Evolutionary conservation across 345 rosid species (phyloP), one percentile per base, ranked within the genome.

Genomic region (Cochlearia excelsa): DNA sequence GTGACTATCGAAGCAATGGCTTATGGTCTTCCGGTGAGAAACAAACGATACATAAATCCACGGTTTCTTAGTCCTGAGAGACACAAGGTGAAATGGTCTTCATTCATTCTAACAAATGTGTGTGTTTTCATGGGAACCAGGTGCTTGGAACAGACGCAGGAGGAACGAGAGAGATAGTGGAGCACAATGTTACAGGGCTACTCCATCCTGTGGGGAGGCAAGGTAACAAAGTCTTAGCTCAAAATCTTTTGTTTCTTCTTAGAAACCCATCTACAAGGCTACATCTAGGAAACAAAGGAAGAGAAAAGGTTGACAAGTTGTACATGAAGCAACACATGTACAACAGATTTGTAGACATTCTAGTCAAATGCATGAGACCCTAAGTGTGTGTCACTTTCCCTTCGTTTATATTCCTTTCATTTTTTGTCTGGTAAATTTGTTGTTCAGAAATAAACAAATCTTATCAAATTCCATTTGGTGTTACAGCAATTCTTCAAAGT

Each of bases 1-100:
- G 98, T 92, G 56, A 92, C 95, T 5, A 82, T 92, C 70, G 98
- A 92, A 82, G 96, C 98, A 60, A 92, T 88, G 98, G 91, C 94
- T 1, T 92, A 86, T 56, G 91, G 95, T 64, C 86, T 92, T 70
- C 96, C 98, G 93, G 94, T 92, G 59, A 79, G 74, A 51, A 63
- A 63, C 49, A 57, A 57, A 56, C n/a, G 16, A 43, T 7, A 42
- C 26, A 54, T 48, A 9, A 9, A 54, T 44, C 23, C 4, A 3
- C 44, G 46, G 34, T 4, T 51, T 6, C 26, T 26, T 16, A 52
- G 16, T 33, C 28, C 1, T 4, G 4, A 34, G 65, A 34, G 27
- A 67, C 26, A 3, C 23, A 54, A 41, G 46, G 30, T 59, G 46
- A 23, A 42, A 41, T 54, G 40, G 23, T 16, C 23, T 16, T 30